Conservation (phyloP, 768 basidiomycete species). For the Auriscalpium orientale region DNA sequence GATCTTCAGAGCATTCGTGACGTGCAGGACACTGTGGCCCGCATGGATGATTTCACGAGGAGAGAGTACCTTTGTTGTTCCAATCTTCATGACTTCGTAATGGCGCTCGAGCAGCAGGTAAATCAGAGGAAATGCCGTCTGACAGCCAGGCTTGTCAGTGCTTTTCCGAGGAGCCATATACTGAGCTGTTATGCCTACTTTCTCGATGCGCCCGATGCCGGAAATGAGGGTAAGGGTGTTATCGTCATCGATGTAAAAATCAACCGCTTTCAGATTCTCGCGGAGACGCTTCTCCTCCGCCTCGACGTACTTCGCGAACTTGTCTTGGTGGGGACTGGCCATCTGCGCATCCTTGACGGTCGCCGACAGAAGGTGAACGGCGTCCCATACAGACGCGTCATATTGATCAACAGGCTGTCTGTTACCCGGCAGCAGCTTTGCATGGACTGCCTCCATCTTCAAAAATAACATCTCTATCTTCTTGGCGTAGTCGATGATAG, state of each 20-base stretch:
- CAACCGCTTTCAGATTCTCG: constrained; percentile 14
- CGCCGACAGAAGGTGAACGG: neutral
- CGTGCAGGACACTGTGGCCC: neutral
- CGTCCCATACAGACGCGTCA: neutral
- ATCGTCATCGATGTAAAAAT: constrained; percentile 18
- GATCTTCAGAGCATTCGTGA: neutral
- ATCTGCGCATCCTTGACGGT: neutral
- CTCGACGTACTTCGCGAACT: constrained; percentile 14
- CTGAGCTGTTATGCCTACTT: constrained; percentile 5
- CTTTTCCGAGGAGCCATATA: neutral
- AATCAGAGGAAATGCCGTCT: constrained; percentile 1
- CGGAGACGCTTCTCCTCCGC: constrained; percentile 17
- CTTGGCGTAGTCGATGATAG: neutral
- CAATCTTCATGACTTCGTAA: constrained; percentile 1
- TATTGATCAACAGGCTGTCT: neutral
- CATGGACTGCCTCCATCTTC: neutral
- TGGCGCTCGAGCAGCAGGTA: constrained; percentile 6
- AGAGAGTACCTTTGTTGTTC: neutral
- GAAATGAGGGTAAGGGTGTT: constrained; percentile 18
- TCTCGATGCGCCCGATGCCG: constrained; percentile 18
- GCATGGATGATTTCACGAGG: constrained; percentile 2
- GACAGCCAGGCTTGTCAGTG: neutral
- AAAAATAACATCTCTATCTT: neutral
- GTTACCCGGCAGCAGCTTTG: neutral
- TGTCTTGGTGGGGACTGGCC: neutral